Percentiles rank a stretch among this genome's conserved stretches.
phyloP scores from a whole-genome alignment of 2,329 filamentous ascomycete species.

The Neurospora sp. region DNA sequence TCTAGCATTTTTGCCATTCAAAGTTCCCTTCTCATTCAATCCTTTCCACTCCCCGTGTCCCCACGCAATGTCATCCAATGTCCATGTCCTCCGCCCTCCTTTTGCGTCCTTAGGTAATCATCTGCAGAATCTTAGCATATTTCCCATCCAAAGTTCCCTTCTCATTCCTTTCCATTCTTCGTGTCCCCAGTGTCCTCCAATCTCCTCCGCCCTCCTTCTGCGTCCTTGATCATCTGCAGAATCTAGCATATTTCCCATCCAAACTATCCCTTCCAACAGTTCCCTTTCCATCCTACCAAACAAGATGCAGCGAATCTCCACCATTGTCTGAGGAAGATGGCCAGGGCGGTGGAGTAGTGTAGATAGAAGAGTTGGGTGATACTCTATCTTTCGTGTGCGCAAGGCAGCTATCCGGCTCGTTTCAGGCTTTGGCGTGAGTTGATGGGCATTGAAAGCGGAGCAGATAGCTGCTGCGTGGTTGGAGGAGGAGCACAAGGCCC shows the following conservation, averaged over 20 bases:
- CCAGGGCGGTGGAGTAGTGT: background rate
- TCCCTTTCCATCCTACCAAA: too few species aligned
- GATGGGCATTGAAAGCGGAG: background rate
- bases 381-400: background rate
- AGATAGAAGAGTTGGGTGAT: background rate
- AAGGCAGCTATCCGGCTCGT: background rate
- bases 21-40: too few species aligned
- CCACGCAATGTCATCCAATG: too few species aligned
- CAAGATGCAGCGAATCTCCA: too few species aligned
- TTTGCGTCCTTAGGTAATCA: background rate
- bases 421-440: background rate
- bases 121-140: background rate
- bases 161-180: too few species aligned
- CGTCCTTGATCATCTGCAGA: background rate
- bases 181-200: too few species aligned
- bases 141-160: too few species aligned
- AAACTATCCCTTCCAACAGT: too few species aligned
- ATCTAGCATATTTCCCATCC: background rate
- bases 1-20: too few species aligned
- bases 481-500: background rate
- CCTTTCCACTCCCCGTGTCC: background rate
- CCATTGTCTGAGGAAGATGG: too few species aligned
- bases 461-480: background rate
- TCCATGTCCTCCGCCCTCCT: background rate
- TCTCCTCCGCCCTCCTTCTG: background rate